Percentiles rank a stretch among this genome's conserved stretches.
phyloP scores from a whole-genome alignment of 2,329 filamentous ascomycete genomes.

The Diaporthe caulivora region DNA sequence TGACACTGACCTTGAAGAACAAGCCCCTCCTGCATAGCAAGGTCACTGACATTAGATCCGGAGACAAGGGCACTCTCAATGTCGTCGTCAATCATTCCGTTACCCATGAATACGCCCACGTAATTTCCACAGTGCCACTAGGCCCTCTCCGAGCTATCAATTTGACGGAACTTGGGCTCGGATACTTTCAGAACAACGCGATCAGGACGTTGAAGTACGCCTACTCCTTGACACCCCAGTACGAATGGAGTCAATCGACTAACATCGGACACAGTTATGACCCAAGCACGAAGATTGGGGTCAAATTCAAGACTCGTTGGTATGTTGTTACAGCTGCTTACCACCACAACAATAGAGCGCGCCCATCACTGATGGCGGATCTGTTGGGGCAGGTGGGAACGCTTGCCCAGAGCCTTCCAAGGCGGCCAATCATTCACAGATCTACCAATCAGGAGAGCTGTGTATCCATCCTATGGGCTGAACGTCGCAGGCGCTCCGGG shows the following conservation, averaged over 20 bases:
- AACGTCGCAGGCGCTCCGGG: constrained; percentile 41
- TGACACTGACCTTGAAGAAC: constrained; percentile 44
- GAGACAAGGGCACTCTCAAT: constrained; percentile 39
- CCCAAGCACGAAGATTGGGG: constrained; percentile 46
- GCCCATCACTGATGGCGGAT: not conserved
- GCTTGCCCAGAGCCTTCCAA: constrained; percentile 41
- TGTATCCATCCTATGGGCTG: constrained; percentile 50
- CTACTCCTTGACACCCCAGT: not conserved
- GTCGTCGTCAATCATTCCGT: constrained; percentile 42
- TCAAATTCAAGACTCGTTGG: constrained; percentile 48
- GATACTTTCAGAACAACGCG: constrained; percentile 47
- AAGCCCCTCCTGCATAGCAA: constrained; percentile 42
- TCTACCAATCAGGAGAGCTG: constrained; percentile 48
- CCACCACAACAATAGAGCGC: not conserved
- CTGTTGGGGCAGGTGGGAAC: constrained; percentile 41
- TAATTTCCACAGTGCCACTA: constrained; percentile 45
- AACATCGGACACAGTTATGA: constrained; percentile 42
- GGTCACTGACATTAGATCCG: constrained; percentile 43
- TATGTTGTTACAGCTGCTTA: constrained; percentile 25
- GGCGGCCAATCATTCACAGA: constrained; percentile 47
- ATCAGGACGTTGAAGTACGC: constrained; percentile 46
- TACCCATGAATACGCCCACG: constrained; percentile 41
- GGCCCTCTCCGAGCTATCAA: constrained; percentile 45
- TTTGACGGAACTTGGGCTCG: constrained; percentile 44
- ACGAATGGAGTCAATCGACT: not conserved